Conservation (phyloP, 139 green algal species). For the Closterium sp. region DNA sequence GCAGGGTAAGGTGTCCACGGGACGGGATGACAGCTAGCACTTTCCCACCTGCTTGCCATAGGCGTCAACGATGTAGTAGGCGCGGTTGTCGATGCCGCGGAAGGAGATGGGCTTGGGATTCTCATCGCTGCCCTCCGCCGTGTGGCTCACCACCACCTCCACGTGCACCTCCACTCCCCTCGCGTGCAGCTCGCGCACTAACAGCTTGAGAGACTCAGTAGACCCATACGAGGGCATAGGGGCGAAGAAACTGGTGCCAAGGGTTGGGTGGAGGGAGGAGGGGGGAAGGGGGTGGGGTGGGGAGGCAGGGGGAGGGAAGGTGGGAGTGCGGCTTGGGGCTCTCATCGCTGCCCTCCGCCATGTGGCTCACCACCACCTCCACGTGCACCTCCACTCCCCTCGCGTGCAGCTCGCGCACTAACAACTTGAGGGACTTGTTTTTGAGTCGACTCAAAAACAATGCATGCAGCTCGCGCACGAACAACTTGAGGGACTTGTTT, state of each 20-base stretch:
- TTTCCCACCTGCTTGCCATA: constrained; percentile 16
- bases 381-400: constrained; percentile 88
- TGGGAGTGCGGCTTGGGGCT: constrained; percentile 83
- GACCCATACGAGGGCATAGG: neutral
- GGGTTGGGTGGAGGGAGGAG: neutral
- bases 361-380: constrained; percentile 99
- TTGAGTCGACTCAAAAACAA: too few species aligned
- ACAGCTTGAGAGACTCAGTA: constrained; percentile 80
- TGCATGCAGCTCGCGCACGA: constrained; percentile 84
- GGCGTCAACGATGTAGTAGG: constrained; percentile 92
- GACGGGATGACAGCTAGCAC: too few species aligned
- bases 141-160: constrained; percentile 99
- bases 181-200: constrained; percentile 83
- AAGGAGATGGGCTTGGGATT: constrained; percentile 84
- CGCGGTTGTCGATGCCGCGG: constrained; percentile 91
- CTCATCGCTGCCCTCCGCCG: constrained; percentile 90
- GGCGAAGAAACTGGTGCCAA: neutral
- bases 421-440: constrained; percentile 69
- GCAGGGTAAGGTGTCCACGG: too few species aligned
- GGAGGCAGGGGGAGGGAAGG: neutral
- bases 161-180: constrained; percentile 89
- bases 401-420: constrained; percentile 83
- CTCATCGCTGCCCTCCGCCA: constrained; percentile 90
- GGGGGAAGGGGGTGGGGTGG: too few species aligned
- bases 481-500: constrained; percentile 76